A percentile compares a stretch with the other conserved stretches of the same genome.
Evolutionary conservation across 2,329 filamentous ascomycete species (phyloP).

Genomic region (Ascochyta clinopodiicola): DNA sequence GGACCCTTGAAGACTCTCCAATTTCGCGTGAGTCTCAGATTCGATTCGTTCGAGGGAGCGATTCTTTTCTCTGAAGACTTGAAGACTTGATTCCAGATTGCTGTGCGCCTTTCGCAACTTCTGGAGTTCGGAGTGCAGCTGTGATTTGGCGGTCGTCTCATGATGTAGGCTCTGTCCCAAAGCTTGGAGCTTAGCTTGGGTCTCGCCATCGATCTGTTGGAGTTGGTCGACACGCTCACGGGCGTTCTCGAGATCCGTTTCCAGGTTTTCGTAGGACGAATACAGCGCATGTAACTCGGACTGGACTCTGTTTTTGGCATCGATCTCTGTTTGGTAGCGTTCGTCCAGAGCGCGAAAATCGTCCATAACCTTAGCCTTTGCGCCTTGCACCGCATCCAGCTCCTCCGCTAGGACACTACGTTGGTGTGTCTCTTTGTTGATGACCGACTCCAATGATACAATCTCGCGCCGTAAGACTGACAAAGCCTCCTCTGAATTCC

Average conservation of each 20-base stretch:
- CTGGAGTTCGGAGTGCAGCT: slow-evolving; percentile 11
- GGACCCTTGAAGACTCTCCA: slow-evolving; percentile 27
- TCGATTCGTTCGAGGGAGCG: slow-evolving; percentile 27
- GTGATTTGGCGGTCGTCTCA: slow-evolving; percentile 14
- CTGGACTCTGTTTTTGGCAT: slow-evolving; percentile 22
- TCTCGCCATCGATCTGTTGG: slow-evolving; percentile 26
- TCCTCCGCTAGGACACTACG: slow-evolving; percentile 28
- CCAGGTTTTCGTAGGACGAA: slow-evolving; percentile 21
- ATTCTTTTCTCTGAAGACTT: slow-evolving; percentile 23
- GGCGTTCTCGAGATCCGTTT: slow-evolving; percentile 30
- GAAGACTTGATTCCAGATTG: slow-evolving; percentile 24
- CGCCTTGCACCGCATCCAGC: slow-evolving; percentile 25
- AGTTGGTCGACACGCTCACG: slow-evolving; percentile 27
- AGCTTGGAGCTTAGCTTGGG: slow-evolving; percentile 28
- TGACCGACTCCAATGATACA: slow-evolving; percentile 21
- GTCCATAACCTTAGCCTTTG: slow-evolving; percentile 29
- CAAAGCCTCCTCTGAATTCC: slow-evolving; percentile 33
- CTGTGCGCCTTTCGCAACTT: slow-evolving; percentile 12
- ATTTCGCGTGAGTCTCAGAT: slow-evolving; percentile 20
- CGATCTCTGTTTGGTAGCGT: slow-evolving; percentile 20
- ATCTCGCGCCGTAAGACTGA: slow-evolving; percentile 25
- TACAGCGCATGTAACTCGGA: slow-evolving; percentile 31
- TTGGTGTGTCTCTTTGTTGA: slow-evolving; percentile 21
- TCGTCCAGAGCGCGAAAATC: slow-evolving; percentile 25
- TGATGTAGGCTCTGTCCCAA: slow-evolving; percentile 20